Evolutionary conservation across 2,329 filamentous ascomycete genomes (phyloP).

Genomic region (Triangularia verruculosa): DNA sequence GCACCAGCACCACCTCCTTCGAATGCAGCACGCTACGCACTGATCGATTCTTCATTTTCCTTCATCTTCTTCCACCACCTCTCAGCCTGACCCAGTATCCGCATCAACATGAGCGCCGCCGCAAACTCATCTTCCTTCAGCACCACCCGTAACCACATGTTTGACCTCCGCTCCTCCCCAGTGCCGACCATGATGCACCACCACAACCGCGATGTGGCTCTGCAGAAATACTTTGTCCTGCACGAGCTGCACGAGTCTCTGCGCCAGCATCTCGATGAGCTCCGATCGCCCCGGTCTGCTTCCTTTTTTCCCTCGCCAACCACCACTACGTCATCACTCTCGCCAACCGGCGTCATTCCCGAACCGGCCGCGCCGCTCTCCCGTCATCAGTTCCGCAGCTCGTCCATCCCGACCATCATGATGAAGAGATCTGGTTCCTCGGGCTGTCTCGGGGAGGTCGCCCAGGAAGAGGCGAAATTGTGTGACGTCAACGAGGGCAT

Average conservation of each 20-base stretch:
- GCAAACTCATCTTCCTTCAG: constrained; percentile 13
- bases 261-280: constrained; percentile 48
- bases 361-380: constrained; percentile 50
- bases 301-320: constrained; percentile 37
- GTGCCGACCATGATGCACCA: constrained; percentile 19
- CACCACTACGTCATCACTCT: constrained; percentile 54
- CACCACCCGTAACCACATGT: constrained; percentile 7
- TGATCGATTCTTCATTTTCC: constrained; percentile 10
- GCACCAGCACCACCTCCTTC: constrained; percentile 5
- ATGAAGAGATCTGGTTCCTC: constrained; percentile 25
- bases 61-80: constrained; percentile 1
- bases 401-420: constrained; percentile 25
- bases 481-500: constrained; percentile 58
- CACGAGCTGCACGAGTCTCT: constrained; percentile 55
- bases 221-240: constrained; percentile 54
- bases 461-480: constrained; percentile 51
- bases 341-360: constrained; percentile 51
- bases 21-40: constrained; percentile 18
- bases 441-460: constrained; percentile 45
- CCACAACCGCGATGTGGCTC: constrained; percentile 45
- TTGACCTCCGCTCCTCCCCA: constrained; percentile 11
- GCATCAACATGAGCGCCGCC: constrained; percentile 6
- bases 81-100: neutral
- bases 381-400: constrained; percentile 37
- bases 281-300: constrained; percentile 37